Evolutionary conservation across 441 rosid species (phyloP).

Genomic region (Corymbia citriodora): DNA sequence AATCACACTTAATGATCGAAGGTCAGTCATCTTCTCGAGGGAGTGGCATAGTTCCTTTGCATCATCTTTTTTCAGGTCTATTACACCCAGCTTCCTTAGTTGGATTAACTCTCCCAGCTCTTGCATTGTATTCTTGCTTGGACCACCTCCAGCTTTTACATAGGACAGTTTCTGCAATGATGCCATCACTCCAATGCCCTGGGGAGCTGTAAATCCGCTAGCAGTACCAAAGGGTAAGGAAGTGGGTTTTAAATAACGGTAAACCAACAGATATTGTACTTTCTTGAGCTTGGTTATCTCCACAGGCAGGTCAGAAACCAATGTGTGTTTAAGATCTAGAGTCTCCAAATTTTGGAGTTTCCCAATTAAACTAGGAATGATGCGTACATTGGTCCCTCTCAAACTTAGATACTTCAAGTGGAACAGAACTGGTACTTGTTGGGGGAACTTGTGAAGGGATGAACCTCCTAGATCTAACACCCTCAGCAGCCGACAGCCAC

Average conservation of each 20-base stretch:
- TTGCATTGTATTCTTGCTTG: background rate
- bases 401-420: background rate
- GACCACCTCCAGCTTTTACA: accelerated
- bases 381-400: accelerated
- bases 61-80: accelerated
- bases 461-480: background rate
- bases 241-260: too few relatives aligned
- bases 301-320: background rate
- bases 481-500: accelerated
- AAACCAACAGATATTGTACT: accelerated
- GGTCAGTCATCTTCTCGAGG: accelerated
- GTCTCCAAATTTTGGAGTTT: background rate
- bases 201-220: accelerated
- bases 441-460: background rate
- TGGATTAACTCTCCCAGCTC: accelerated
- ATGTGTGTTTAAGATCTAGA: accelerated
- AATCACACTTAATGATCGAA: accelerated
- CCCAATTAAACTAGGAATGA: background rate
- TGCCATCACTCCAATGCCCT: accelerated
- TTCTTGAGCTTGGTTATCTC: background rate
- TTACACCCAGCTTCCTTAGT: background rate
- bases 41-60: background rate
- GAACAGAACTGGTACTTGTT: too few relatives aligned
- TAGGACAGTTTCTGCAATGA: accelerated
- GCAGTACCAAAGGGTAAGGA: too few relatives aligned